These are phyloP conservation scores for Colletotrichum cuscutae DNA, from an alignment of 2,329 filamentous ascomycete species.

Conservation along the genomic window DNA sequence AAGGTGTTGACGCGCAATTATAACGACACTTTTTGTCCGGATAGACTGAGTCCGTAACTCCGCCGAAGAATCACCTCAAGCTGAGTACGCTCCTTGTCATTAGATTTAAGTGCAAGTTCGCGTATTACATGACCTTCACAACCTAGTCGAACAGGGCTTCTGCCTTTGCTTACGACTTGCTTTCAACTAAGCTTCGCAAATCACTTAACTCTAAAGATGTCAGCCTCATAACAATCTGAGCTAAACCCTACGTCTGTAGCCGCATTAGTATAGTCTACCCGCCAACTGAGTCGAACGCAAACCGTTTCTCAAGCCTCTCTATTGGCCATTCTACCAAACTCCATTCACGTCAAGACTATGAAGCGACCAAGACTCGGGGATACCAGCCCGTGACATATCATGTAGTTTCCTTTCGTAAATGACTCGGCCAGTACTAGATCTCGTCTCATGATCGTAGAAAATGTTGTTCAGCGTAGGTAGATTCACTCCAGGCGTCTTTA, in stretches of 20 bases:
- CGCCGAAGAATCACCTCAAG: not conserved
- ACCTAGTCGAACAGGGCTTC: too few species aligned
- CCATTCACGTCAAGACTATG: too few species aligned
- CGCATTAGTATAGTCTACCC: not conserved
- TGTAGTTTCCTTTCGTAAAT: not conserved
- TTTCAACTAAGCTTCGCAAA: not conserved
- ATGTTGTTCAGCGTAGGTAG: not conserved
- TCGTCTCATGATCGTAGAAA: not conserved
- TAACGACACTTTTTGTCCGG: not conserved
- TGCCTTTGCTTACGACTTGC: not conserved
- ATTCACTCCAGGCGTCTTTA: not conserved
- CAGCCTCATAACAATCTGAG: not conserved
- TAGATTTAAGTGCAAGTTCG: not conserved
- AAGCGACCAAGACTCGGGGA: too few species aligned
- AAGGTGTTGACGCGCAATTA: not conserved
- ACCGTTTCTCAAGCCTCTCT: not conserved
- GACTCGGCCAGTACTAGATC: not conserved
- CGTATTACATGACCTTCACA: too few species aligned
- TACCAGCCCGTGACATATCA: not conserved
- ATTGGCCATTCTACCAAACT: not conserved
- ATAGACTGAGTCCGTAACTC: not conserved
- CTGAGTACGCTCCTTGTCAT: not conserved
- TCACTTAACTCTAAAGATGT: not conserved
- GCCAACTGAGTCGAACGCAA: too few species aligned
- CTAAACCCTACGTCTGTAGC: not conserved